Evolutionary conservation across 2,329 filamentous ascomycete species (phyloP), one percentile per base, ranked within the genome.

Genomic region (Hymenoscyphus albidus): DNA sequence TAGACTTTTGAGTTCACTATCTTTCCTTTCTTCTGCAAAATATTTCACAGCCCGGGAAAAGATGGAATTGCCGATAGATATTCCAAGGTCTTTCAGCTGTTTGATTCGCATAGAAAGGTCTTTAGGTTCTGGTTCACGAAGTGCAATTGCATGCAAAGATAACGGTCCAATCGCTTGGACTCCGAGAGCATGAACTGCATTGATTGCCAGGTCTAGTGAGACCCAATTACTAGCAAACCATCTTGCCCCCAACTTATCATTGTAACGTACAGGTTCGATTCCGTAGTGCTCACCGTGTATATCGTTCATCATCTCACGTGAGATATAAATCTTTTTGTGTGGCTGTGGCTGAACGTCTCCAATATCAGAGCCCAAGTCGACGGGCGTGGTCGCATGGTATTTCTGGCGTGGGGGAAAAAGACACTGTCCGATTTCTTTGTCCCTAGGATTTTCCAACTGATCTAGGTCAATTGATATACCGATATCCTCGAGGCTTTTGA

Each of bases 221-320:
- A 95, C 83, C 75, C 91, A 90, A 64, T 82, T 88, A 1, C 88
- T 90, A 10, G 93, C 93, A 74, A 97, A 93, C 79, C 92, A 87
- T 68, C 88, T 85, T n/a, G 93, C 90, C 18, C 90, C 89, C 38
- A 96, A 83, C 0, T 80, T 77, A 74, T 95, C 91, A 71, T 85
- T 88, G 67, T 87, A 84, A 9, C 77, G 76, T 65, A 83, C 85
- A 42, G 72, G 76, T 22, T 71, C 62, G 6, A 75, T 69, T 57
- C 71, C 64, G 51, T 74, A 66, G 27, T 70, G 69, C 62, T 74
- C 58, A 44, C 71, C 72, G 67, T 74, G 71, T 57, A 71, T 66
- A 27, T 71, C 61, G 67, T 77, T 76, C 69, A 76, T 71, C 61
- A 75, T 70, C 61, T 75, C 74, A 12, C 74, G 62, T 6, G 73